Evolutionary conservation across 139 green algal genomes (phyloP).

Genomic region (Gonium pectorale): DNA sequence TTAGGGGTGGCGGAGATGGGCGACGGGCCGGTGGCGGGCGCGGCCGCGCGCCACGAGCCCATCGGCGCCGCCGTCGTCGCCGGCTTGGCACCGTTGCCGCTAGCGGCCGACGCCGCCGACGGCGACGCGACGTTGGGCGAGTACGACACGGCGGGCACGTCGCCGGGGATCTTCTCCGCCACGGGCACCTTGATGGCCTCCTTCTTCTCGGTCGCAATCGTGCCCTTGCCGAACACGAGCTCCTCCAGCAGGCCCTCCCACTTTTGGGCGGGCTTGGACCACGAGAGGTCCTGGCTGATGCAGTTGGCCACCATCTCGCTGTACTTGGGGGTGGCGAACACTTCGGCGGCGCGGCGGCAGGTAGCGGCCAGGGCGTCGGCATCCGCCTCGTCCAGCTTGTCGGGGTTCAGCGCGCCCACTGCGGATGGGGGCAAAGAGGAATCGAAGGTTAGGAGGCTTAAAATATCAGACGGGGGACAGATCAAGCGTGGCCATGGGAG

Average conservation of each 20-base stretch:
- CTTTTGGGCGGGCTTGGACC: slow-evolving; percentile 91
- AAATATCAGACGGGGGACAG: too few species aligned
- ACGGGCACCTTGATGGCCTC: slow-evolving; percentile 53
- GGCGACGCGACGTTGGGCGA: slow-evolving; percentile 22
- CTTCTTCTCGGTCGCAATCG: slow-evolving; percentile 41
- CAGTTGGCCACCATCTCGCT: slow-evolving; percentile 87
- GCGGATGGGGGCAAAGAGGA: neutral
- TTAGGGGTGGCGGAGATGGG: too few species aligned
- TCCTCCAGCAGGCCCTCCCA: slow-evolving; percentile 92
- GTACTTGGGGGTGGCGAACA: slow-evolving; percentile 85
- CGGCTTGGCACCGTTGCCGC: neutral
- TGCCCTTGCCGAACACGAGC: slow-evolving; percentile 49
- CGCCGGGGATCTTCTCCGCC: slow-evolving; percentile 48
- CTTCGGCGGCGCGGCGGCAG: slow-evolving; percentile 62
- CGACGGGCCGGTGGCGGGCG: too few species aligned
- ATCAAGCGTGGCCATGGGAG: too few species aligned
- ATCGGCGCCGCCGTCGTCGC: neutral
- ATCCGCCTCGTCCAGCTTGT: slow-evolving; percentile 83
- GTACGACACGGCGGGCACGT: slow-evolving; percentile 29
- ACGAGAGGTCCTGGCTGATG: slow-evolving; percentile 95
- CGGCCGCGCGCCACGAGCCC: too few species aligned
- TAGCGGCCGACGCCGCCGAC: neutral
- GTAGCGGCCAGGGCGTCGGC: slow-evolving; percentile 83
- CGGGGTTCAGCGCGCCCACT: slow-evolving; percentile 85
- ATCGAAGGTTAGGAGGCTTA: neutral